Evolutionary conservation across 139 green algal genomes (phyloP), one percentile per base, ranked within the genome.

Genomic region (Ettlia oleoabundans): DNA sequence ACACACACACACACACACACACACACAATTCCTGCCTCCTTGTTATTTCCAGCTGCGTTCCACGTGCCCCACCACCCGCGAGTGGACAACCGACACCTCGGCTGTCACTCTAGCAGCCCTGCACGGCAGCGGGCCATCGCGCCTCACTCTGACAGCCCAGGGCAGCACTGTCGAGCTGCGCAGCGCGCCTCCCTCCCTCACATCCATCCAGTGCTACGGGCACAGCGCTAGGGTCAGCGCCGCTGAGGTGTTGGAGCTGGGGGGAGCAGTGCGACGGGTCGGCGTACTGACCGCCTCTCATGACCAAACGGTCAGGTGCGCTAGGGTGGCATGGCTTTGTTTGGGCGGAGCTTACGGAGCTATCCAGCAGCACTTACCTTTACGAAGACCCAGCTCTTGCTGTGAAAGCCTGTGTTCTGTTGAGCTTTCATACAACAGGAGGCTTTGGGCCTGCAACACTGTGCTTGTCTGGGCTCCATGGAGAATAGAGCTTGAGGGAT

Each of bases 271-370:
- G 64, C 61, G 33, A 21, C 64, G 77, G 0, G n/a, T 83, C 28
- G 77, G 64, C 0, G 64, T 76, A 22, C 24, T 76, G 3, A 75
- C 77, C 1, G 77, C 61, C 2, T 76, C 77, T 0, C 53, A 68
- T 21, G 77, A 83, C 64, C 77, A 83, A 19, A 83, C 77, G 19
- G 26, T 83, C 63, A 75, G 77, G 64, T 83, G 64, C 3, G 38
- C 6, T 22, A 9, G 26, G 18, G 21, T 65, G 65, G 65, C 65
- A 7, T 24, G 6, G 65, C 33, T 8, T 26, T 42, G 65, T 72
- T 42, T 47, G 22, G 65, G 13, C 13, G 30, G 35, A 37, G 28
- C 1, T 33, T n/a, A 37, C 13, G 62, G n/a, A 13, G 10, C 62
- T 47, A 42, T 26, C 35, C 33, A 51, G 33, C n/a, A 10, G 61